phyloP scores from a whole-genome alignment of 2,329 filamentous ascomycete genomes.

The Didymella segeticola region DNA sequence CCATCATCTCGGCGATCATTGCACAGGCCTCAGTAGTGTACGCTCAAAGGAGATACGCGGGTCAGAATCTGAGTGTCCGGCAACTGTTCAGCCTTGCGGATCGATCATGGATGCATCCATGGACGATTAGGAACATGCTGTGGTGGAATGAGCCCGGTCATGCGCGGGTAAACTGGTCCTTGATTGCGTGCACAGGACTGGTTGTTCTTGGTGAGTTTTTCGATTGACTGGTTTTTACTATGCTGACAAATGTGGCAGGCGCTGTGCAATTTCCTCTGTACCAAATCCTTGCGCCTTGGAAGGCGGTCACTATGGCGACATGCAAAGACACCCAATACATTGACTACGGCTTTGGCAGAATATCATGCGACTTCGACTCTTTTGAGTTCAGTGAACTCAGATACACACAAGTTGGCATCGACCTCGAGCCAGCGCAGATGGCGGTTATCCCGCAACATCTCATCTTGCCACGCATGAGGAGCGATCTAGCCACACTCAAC shows the following conservation, averaged over 20 bases:
- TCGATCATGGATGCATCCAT: slow-evolving; percentile 12
- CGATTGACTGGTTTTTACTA: neutral
- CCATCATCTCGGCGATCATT: slow-evolving; percentile 20
- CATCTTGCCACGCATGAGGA: neutral
- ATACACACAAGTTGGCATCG: slow-evolving; percentile 2
- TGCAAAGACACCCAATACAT: neutral
- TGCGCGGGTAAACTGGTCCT: neutral
- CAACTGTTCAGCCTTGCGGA: slow-evolving; percentile 22
- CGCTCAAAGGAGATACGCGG: slow-evolving; percentile 8
- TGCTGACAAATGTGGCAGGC: neutral
- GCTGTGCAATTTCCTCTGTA: slow-evolving; percentile 7
- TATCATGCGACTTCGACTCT: neutral
- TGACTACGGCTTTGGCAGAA: neutral
- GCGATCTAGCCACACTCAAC: neutral
- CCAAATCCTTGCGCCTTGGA: neutral
- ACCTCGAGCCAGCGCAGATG: slow-evolving; percentile 19
- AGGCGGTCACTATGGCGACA: neutral
- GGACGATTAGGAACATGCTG: neutral
- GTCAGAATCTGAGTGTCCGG: slow-evolving; percentile 10
- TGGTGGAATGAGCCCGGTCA: neutral
- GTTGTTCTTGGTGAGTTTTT: neutral
- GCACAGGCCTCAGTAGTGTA: slow-evolving; percentile 23
- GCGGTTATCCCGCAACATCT: neutral
- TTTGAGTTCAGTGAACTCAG: neutral
- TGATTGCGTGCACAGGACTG: neutral